phyloP scores from a whole-genome alignment of 306 rosid species.

The Cicer yamashitae region DNA sequence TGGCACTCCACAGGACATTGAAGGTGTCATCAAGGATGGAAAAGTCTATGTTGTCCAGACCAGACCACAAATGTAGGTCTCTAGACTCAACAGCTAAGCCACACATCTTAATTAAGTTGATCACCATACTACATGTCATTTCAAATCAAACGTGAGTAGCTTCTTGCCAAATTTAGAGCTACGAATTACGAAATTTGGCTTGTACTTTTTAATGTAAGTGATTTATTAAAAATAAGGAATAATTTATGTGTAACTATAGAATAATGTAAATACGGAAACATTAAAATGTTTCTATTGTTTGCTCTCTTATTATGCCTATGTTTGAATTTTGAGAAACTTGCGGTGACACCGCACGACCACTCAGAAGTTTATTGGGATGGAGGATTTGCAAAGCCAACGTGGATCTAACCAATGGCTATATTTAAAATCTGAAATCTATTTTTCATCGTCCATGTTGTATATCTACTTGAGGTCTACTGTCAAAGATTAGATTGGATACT shows the following conservation, averaged over 20 bases:
- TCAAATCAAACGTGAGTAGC: slow-evolving; percentile 32
- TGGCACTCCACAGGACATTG: slow-evolving; percentile 94
- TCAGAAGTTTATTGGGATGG: no score
- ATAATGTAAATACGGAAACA: slow-evolving; percentile 43
- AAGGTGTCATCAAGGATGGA: slow-evolving; percentile 91
- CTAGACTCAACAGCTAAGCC: slow-evolving; percentile 7
- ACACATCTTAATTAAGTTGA: slow-evolving; percentile 31
- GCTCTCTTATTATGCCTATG: no score
- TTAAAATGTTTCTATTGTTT: neutral
- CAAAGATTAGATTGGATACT: neutral
- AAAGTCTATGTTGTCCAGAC: slow-evolving; percentile 92
- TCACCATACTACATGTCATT: slow-evolving; percentile 25
- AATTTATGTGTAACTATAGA: slow-evolving; percentile 12
- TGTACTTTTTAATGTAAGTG: slow-evolving; percentile 19
- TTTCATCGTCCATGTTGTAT: neutral
- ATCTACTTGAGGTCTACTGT: slow-evolving; percentile 1
- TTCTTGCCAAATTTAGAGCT: slow-evolving; percentile 37
- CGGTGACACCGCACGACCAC: no score
- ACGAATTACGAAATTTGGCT: slow-evolving; percentile 16
- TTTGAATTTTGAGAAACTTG: no score
- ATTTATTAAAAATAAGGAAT: slow-evolving; percentile 36
- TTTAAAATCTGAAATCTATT: neutral
- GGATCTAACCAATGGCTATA: no score
- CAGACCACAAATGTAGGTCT: slow-evolving; percentile 88
- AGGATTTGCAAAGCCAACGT: no score